Base-by-base conservation (phyloP, 805 yeast genomes). In the Maudiozyma bulderi region DNA sequence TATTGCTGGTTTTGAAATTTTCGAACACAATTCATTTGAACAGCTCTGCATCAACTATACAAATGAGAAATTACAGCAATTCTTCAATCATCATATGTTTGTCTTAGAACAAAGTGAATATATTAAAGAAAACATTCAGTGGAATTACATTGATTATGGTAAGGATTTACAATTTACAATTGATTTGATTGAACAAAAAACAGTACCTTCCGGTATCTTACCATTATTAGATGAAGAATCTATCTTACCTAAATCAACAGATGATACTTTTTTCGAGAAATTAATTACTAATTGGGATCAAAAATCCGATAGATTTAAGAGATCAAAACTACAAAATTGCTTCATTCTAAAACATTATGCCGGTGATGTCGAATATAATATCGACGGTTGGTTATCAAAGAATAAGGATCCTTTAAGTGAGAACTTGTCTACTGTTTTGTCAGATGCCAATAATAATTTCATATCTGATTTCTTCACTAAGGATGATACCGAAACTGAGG, bases 1-100 rank as follows among this genome's bases (percentile, higher is more conserved):
- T 81, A 93, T 93, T 58, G 95, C 95, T 52, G 99, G 99, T 9
- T 93, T 93, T 65, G 99, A 93, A 70, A 96, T 93, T 62, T 93
- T 93, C 66, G 86, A 86, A 56, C 80, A 80, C 57, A 93, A 93
- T 68, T 90, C 97, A 1, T 93, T 93, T 60, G 99, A 93, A 68
- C 99, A 93, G 67, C 82, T 93, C 62, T 91, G 99, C 69, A 91
- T 91, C 68, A 91, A 91, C 64, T 93, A 90, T 66, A 96, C 98
- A 44, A 91, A 91, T 68, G 99, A 93, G 70, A 93, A 91, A 67
- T 75, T 93, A 54, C 99, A 93, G 66, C 99, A 93, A 66, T 96
- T 93, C 66, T 93, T 93, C 72, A 93, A 91, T 61, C 97, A 90
- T 70, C 97, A 93, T 64, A 96, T 93, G 68, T 93, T 93, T 77